Conservation (phyloP, 805 yeast genomes). For the Zygotorulaspora florentina region DNA sequence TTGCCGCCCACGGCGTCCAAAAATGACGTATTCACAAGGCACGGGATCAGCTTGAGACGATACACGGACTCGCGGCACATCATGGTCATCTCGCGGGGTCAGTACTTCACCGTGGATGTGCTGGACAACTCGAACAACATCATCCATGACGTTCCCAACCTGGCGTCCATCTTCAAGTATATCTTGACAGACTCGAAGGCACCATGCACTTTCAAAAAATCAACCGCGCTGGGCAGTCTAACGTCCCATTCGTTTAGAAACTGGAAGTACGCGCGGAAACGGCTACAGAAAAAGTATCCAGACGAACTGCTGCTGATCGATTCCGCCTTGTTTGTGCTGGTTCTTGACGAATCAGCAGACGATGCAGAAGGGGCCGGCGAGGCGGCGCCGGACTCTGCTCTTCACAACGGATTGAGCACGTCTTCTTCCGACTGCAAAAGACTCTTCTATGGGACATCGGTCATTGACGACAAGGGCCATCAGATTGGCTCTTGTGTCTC, state of each 20-base stretch:
- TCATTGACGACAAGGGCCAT: slow-evolving; percentile 65
- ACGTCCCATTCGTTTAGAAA: slow-evolving; percentile 81
- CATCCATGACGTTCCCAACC: slow-evolving; percentile 60
- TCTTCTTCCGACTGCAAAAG: slow-evolving; percentile 45
- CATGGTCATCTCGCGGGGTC: slow-evolving; percentile 72
- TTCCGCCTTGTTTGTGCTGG: slow-evolving; percentile 73
- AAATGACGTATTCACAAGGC: slow-evolving; percentile 19
- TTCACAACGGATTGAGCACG: background rate
- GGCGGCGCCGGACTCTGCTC: slow-evolving; percentile 1
- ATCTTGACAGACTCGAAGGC: slow-evolving; percentile 65
- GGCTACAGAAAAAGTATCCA: slow-evolving; percentile 39
- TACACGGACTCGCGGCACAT: slow-evolving; percentile 66
- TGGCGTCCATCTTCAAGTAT: slow-evolving; percentile 59
- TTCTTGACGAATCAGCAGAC: slow-evolving; percentile 70
- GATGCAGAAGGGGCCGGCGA: slow-evolving; percentile 42
- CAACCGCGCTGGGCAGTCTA: slow-evolving; percentile 70
- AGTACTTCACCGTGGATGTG: slow-evolving; percentile 84
- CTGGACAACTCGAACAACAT: slow-evolving; percentile 63
- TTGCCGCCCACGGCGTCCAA: slow-evolving; percentile 2
- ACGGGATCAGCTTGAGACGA: slow-evolving; percentile 71
- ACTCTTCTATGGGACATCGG: slow-evolving; percentile 77
- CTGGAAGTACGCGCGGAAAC: slow-evolving; percentile 72
- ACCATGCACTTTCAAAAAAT: slow-evolving; percentile 57
- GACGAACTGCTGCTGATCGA: slow-evolving; percentile 50
- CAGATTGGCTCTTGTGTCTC: slow-evolving; percentile 92